Evolutionary conservation across 805 yeast species (phyloP), one percentile per base, ranked within the genome.

Genomic region (Cephaloascus albidus): DNA sequence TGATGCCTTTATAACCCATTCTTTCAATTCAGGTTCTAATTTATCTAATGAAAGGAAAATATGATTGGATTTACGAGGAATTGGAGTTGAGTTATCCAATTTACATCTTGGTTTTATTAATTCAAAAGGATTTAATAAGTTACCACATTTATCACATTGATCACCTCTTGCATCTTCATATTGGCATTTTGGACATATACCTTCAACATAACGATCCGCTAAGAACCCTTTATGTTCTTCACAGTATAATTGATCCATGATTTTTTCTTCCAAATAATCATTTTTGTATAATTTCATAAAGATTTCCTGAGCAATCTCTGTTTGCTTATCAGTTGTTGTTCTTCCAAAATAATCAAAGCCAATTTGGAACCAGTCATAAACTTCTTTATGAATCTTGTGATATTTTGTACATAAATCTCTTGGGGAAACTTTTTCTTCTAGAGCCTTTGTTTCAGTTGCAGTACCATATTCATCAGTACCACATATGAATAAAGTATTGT

Each of bases 401-500:
- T 86, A 93, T 61, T 90, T 93, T 61, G 83, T 87, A 72, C 97
- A 93, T 51, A 93, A 70, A 57, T 87, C 82, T 51, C 76, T 69
- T 37, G 99, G 98, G 3, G 95, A 74, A 43, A 85, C 83, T 33
- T 83, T 80, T 55, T 93, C 98, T 59, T 90, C 97, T 38, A 93
- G 65, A 10, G 98, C 98, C 65, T 90, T 93, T 20, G 98, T 93
- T 63, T 93, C 99, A 14, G 98, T 93, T 36, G 99, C 99, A 42
- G 99, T 93, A 58, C 99, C 99, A 58, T 93, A 93, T 65, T 93
- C 99, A 59, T 93, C 99, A 31, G 98, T 93, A 65, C 99, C 99
- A 63, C 98, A 88, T 41, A 93, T 65, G 54, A 68, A 93, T 47
- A 93, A 66, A 17, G 95, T 71, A 59, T 89, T 93, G 65, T 82